These are phyloP conservation scores for Begonia loranthoides DNA, from an alignment of 306 rosid species.

Conservation along the genomic window DNA sequence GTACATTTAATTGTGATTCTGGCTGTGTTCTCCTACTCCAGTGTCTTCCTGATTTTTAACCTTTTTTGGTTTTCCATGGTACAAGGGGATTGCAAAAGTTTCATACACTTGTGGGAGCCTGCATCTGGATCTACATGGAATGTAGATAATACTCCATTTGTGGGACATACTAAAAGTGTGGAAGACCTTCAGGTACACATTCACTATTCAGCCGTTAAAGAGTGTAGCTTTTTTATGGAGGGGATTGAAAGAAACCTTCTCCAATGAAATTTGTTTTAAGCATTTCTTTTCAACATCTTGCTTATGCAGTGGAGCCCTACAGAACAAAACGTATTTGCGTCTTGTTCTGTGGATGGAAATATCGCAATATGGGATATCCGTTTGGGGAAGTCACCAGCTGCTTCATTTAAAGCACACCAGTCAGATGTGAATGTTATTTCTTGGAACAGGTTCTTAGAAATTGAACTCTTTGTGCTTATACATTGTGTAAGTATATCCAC, in stretches of 20 bases:
- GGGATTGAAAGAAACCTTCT: no score
- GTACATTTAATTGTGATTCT: constrained; percentile 21
- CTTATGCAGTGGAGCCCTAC: constrained; percentile 87
- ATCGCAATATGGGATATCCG: constrained; percentile 89
- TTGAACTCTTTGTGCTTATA: no score
- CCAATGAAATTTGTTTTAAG: neutral
- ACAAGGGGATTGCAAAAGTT: constrained; percentile 73
- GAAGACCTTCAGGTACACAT: constrained; percentile 80
- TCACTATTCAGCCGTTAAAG: no score
- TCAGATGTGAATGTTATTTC: constrained; percentile 95
- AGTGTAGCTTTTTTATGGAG: no score
- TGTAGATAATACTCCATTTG: constrained; percentile 49
- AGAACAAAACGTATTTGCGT: constrained; percentile 63
- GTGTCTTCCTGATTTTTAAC: neutral
- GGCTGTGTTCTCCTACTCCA: neutral
- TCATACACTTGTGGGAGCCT: constrained; percentile 84
- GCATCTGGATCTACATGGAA: constrained; percentile 65
- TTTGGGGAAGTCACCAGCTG: constrained; percentile 44
- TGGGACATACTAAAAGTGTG: constrained; percentile 69
- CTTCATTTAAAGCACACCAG: constrained; percentile 58
- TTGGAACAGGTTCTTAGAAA: constrained; percentile 64
- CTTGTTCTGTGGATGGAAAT: constrained; percentile 77
- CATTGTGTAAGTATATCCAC: no score
- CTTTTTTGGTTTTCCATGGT: neutral
- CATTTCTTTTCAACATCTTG: constrained; percentile 7